Evolutionary conservation across 371 early-diverging fungal species (phyloP).

Genomic region (Mucor saturninus): DNA sequence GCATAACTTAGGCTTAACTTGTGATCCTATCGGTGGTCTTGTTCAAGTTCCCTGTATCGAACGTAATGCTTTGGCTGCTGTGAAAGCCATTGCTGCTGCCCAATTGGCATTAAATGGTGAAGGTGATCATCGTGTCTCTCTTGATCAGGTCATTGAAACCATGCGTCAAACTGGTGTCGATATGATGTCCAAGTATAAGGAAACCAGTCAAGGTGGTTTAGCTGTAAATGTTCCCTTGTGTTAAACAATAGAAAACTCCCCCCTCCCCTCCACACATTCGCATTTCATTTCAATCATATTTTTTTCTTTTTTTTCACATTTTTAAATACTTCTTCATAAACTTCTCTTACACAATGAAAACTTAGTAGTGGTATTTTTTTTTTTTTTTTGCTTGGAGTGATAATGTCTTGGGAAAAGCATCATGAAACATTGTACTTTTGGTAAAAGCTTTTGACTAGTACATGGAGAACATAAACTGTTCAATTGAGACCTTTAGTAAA

Average conservation of each 20-base stretch:
- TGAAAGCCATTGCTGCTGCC: slow-evolving; percentile 94
- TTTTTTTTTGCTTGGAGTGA: no score
- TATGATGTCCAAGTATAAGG: slow-evolving; percentile 96
- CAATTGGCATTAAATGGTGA: slow-evolving; percentile 94
- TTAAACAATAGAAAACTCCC: slow-evolving; percentile 34
- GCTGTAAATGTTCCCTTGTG: slow-evolving; percentile 90
- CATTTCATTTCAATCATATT: no score
- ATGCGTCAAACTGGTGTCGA: slow-evolving; percentile 94
- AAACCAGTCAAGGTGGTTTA: slow-evolving; percentile 92
- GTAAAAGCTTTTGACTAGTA: no score
- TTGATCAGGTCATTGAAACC: slow-evolving; percentile 96
- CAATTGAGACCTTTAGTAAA: no score
- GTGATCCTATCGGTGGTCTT: slow-evolving; percentile 92
- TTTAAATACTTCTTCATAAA: no score
- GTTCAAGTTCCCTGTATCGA: slow-evolving; percentile 98
- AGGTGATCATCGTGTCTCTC: slow-evolving; percentile 85
- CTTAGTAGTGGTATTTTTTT: no score
- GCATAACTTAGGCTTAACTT: slow-evolving; percentile 93
- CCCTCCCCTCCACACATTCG: no score
- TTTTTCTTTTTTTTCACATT: no score
- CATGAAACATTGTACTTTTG: no score
- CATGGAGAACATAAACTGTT: no score
- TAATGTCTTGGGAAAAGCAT: no score
- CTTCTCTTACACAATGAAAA: no score
- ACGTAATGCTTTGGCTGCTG: slow-evolving; percentile 93